Base-by-base conservation (phyloP, 2,329 filamentous ascomycete species). In the Ceratocystis diversiconidia region DNA sequence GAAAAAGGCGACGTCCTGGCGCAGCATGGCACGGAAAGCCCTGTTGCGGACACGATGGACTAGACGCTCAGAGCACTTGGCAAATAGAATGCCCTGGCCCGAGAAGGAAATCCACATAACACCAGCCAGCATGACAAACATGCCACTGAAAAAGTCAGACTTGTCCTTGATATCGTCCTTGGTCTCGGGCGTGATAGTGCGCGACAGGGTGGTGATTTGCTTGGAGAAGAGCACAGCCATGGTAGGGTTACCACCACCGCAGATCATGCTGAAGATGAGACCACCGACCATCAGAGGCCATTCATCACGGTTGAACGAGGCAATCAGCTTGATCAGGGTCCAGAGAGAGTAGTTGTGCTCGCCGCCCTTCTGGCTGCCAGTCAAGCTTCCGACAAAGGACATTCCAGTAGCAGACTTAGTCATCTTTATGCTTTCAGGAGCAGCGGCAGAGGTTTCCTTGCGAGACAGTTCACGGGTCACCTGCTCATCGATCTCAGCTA, bases 1-100 rank as follows among this genome's bases (percentile, higher is more conserved):
- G 71, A 96, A 99, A 75, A 92, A 97, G 32, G 85, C 79, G 67
- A 97, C 92, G 69, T 97, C 94, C 75, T 97, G 92, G 69, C 92
- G 88, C 63, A 97, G 83, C 78, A 97, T 90, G 28, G 87, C 81
- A 41, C 92, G 82, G 79, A 99, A 96, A 5, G 91, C 88, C 66
- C 80, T 80, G 74, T 94, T 85, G 70, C 94, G 85, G 1, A 92
- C 90, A 22, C 90, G 85, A 73, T 90, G 89, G 65, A 96, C 83
- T 28, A 97, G 82, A 50, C 85, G 82, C 76, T 95, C 90, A n/a
- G 90, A 94, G 76, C 89, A 92, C 71, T 85, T 85, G 19, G 90
- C 92, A 70, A 97, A 92, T 1, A 86, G 79, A 63, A 88, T 71
- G 62, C 90, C 90, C 71, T 92, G 88, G 5, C 77, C 74, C 22